Conservation (phyloP, 139 green algal species). For the Micractinium conductrix region DNA sequence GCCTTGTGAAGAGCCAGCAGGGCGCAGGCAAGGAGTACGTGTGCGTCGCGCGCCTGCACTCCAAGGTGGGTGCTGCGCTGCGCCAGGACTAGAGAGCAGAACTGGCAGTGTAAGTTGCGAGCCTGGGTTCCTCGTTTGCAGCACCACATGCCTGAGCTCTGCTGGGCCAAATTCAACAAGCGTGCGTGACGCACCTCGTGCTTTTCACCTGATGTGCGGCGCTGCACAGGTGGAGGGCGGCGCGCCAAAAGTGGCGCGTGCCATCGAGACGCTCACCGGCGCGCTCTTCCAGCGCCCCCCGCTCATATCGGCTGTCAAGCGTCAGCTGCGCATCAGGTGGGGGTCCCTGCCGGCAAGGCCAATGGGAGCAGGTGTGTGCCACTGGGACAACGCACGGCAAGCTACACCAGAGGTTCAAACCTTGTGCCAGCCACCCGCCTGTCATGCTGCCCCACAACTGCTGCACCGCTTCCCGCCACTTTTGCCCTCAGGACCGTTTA, state of each 20-base stretch:
- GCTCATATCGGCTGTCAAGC: conserved; percentile 98
- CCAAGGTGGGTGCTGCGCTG: conserved; percentile 42
- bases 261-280: conserved; percentile 70
- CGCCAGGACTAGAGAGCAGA: too few relatives aligned
- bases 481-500: conserved; percentile 88
- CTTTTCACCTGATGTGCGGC: too few relatives aligned
- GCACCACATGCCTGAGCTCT: too few relatives aligned
- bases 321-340: conserved; percentile 92
- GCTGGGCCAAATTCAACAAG: too few relatives aligned
- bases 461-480: neutral
- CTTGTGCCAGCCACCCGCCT: too few relatives aligned
- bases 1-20: conserved; percentile 99
- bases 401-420: too few relatives aligned
- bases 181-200: too few relatives aligned
- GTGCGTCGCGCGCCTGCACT: conserved; percentile 88
- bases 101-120: too few relatives aligned
- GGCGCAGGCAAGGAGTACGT: conserved; percentile 99
- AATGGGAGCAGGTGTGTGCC: too few relatives aligned
- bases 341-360: too few relatives aligned
- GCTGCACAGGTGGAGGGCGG: conserved; percentile 67
- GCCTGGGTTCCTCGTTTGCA: too few relatives aligned
- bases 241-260: conserved; percentile 71
- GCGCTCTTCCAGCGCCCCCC: conserved; percentile 95
- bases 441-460: neutral
- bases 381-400: neutral